phyloP scores from a whole-genome alignment of 2,329 filamentous ascomycete species.

The Phialophora macrospora region DNA sequence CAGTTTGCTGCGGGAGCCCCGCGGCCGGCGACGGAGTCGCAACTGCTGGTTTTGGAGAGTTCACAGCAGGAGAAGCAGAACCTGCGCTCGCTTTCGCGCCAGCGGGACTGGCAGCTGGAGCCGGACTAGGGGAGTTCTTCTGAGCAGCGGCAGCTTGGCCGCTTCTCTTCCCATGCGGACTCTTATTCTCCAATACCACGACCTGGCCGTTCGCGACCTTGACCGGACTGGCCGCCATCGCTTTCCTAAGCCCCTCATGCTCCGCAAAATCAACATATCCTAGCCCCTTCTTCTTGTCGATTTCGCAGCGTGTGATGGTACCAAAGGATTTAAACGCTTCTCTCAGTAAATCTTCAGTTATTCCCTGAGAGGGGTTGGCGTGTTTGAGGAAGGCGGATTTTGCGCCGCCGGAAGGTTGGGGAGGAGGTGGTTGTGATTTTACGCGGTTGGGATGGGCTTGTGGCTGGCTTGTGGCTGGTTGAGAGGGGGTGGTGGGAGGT shows the following conservation, averaged over 20 bases:
- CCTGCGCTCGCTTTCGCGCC: conserved; percentile 5
- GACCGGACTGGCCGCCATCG: conserved; percentile 79
- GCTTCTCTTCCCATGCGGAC: conserved; percentile 29
- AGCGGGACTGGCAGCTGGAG: conserved; percentile 5
- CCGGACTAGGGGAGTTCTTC: conserved; percentile 6
- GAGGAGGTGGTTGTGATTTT: conserved; percentile 38
- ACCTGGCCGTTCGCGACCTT: conserved; percentile 83
- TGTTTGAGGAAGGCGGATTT: conserved; percentile 79
- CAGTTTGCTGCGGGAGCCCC: neutral
- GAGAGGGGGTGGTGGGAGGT: conserved; percentile 15
- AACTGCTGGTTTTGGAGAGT: conserved; percentile 2
- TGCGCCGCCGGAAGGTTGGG: conserved; percentile 52
- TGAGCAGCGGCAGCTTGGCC: conserved; percentile 2
- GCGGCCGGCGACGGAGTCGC: neutral
- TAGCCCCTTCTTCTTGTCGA: conserved; percentile 93
- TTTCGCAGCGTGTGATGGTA: conserved; percentile 77
- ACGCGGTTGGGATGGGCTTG: conserved; percentile 2
- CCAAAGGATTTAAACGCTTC: conserved; percentile 77
- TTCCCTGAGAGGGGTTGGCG: conserved; percentile 85
- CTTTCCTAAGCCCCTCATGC: conserved; percentile 72
- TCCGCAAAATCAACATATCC: conserved; percentile 89
- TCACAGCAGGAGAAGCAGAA: neutral
- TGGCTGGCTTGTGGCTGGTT: conserved; percentile 16
- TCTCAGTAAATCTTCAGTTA: conserved; percentile 80
- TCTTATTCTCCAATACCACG: conserved; percentile 80